Percentiles rank a stretch among this genome's conserved stretches.
Evolutionary conservation across 805 yeast genomes (phyloP).

Genomic region (Lipomyces orientalis): DNA sequence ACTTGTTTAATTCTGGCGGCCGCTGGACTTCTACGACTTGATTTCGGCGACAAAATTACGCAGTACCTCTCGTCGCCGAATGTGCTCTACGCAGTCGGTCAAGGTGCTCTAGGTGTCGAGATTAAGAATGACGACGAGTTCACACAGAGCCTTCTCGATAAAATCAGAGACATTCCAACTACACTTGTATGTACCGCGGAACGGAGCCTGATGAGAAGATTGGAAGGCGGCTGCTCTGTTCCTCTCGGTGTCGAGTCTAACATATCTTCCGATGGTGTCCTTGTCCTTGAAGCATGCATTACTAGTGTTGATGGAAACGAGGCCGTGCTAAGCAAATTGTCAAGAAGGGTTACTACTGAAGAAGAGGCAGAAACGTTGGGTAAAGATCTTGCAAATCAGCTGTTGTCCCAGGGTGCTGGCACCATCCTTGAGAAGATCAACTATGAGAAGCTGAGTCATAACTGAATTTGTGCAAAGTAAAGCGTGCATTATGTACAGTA

Average conservation of each 20-base stretch:
- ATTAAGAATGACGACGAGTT: conserved; percentile 71
- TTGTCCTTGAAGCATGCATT: conserved; percentile 53
- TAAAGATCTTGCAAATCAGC: conserved; percentile 63
- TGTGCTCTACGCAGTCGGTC: conserved; percentile 98
- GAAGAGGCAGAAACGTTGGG: conserved; percentile 78
- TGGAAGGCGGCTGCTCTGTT: conserved; percentile 98
- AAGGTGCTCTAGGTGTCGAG: conserved; percentile 95
- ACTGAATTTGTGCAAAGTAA: not conserved
- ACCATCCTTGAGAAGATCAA: conserved; percentile 80
- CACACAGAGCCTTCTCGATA: conserved; percentile 62
- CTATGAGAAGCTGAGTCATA: conserved; percentile 56
- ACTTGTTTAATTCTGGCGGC: conserved; percentile 85
- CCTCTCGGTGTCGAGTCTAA: conserved; percentile 83
- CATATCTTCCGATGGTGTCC: conserved; percentile 12
- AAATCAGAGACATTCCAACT: conserved; percentile 69
- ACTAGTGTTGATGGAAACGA: conserved; percentile 82
- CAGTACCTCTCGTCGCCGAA: conserved; percentile 70
- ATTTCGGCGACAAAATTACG: conserved; percentile 76
- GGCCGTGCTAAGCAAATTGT: conserved; percentile 63
- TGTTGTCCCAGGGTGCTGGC: conserved; percentile 81
- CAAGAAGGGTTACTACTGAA: conserved; percentile 50
- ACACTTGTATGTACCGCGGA: conserved; percentile 85
- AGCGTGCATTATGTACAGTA: not conserved
- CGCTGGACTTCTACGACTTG: conserved; percentile 84
- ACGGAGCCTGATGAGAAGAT: conserved; percentile 79